Evolutionary conservation across 768 basidiomycete genomes (phyloP).

Genomic region (Mycena venus): DNA sequence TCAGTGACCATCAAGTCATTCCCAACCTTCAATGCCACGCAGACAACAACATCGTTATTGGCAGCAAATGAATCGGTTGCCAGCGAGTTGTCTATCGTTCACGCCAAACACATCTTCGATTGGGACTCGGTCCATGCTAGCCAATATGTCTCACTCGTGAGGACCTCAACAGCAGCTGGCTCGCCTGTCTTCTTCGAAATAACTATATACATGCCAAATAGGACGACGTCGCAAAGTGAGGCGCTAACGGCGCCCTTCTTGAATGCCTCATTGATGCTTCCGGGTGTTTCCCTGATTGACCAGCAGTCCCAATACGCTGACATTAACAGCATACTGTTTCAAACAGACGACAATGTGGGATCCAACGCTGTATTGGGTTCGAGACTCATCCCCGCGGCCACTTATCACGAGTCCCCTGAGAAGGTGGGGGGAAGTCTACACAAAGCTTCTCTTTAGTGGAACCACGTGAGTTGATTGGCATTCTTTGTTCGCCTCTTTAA

Average conservation of each 20-base stretch:
- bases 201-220: conserved; percentile 26
- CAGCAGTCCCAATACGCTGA: not conserved
- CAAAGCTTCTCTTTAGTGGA: conserved; percentile 32
- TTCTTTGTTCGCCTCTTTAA: not conserved
- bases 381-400: conserved; percentile 28
- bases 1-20: conserved; percentile 49
- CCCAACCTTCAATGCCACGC: conserved; percentile 47
- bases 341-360: conserved; percentile 30
- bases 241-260: conserved; percentile 38
- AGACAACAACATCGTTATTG: conserved; percentile 33
- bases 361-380: conserved; percentile 31
- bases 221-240: conserved; percentile 23
- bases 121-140: conserved; percentile 45
- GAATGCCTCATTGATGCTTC: conserved; percentile 27
- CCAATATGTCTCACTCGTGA: conserved; percentile 42
- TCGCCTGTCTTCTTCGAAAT: conserved; percentile 34
- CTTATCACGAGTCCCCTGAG: conserved; percentile 27
- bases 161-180: not conserved
- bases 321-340: conserved; percentile 32
- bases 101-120: conserved; percentile 51
- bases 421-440: conserved; percentile 37
- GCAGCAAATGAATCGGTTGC: conserved; percentile 31
- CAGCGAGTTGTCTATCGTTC: conserved; percentile 38
- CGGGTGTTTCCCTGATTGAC: conserved; percentile 24
- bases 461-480: not conserved